Evolutionary conservation across 1,139 yeast species (phyloP), one percentile per base, ranked within the genome.

Genomic region (Yamadazyma kanchanaburiensis): DNA sequence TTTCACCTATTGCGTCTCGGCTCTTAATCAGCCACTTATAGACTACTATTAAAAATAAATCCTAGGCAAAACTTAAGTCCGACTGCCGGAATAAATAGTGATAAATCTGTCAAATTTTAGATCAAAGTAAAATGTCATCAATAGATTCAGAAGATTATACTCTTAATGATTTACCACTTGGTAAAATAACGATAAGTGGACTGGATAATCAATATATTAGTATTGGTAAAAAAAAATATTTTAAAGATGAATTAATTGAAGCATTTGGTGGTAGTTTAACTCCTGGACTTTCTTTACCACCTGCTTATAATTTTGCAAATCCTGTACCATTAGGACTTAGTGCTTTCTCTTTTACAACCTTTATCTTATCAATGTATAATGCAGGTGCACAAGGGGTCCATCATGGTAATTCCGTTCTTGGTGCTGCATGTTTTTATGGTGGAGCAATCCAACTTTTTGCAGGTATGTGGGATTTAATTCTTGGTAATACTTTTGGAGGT

Each of bases 231-330:
- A 49, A 49, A 22, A 58, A 51, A 28, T 62, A 53, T 45, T 49
- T 45, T 28, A 49, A 48, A 26, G 43, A 51, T 31, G 70, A 64
- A 32, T 54, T 64, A 43, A 52, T 56, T 56, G 22, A 59, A 18
- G 89, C 89, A 9, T 82, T 81, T 45, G 91, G 88, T 43, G 89
- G 89, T 71, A 65, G 74, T 22, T 50, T 81, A 54, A 76, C 38
- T 36, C 37, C 45, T 43, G 46, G 45, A 6, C 35, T 39, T 17
- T 28, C 43, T 4, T 41, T 39, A 13, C 38, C 35, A 28, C 59
- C 65, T 7, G 38, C 43, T 11, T 39, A 55, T 31, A 39, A 49
- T 23, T 55, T 67, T 35, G 81, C 72, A 21, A 77, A 77, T 43
- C 82, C 84, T 0, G 76, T 75, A 17, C 82, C 85, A 4, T 55